phyloP scores from a whole-genome alignment of 345 rosid genomes.

The Camelina sativa region DNA sequence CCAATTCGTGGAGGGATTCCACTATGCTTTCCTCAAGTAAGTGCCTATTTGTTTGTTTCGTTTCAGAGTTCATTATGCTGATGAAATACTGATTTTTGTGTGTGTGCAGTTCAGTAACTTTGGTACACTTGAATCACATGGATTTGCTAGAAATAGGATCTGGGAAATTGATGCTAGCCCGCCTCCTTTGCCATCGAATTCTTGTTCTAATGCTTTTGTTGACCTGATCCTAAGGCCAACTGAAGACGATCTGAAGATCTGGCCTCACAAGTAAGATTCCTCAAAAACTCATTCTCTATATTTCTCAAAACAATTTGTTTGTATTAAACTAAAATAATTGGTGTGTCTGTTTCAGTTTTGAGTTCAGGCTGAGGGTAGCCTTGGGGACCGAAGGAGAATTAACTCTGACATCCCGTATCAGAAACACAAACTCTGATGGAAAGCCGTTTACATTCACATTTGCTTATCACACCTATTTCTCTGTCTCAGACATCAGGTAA shows the following conservation, averaged over 20 bases:
- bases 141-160: slow-evolving; percentile 88
- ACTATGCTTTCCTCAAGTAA: slow-evolving; percentile 90
- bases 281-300: slow-evolving; percentile 15
- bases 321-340: neutral
- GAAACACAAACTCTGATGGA: slow-evolving; percentile 82
- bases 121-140: slow-evolving; percentile 80
- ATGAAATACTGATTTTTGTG: slow-evolving; percentile 22
- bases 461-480: slow-evolving; percentile 94
- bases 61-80: slow-evolving; percentile 19
- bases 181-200: slow-evolving; percentile 67
- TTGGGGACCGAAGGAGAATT: slow-evolving; percentile 82
- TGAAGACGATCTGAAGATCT: slow-evolving; percentile 81
- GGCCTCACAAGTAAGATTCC: slow-evolving; percentile 77
- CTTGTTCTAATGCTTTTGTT: slow-evolving; percentile 54
- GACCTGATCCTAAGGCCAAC: slow-evolving; percentile 82
- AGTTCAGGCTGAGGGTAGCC: slow-evolving; percentile 86
- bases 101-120: slow-evolving; percentile 69
- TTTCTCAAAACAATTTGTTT: slow-evolving; percentile 1
- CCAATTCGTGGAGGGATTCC: slow-evolving; percentile 98
- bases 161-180: slow-evolving; percentile 84
- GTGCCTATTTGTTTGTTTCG: slow-evolving; percentile 31
- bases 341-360: slow-evolving; percentile 60
- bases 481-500: slow-evolving; percentile 96
- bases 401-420: slow-evolving; percentile 81
- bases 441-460: slow-evolving; percentile 90